A percentile compares a stretch with the other conserved stretches of the same genome.
Evolutionary conservation across 306 rosid genomes (phyloP).

Genomic region (Trifolium dubium): DNA sequence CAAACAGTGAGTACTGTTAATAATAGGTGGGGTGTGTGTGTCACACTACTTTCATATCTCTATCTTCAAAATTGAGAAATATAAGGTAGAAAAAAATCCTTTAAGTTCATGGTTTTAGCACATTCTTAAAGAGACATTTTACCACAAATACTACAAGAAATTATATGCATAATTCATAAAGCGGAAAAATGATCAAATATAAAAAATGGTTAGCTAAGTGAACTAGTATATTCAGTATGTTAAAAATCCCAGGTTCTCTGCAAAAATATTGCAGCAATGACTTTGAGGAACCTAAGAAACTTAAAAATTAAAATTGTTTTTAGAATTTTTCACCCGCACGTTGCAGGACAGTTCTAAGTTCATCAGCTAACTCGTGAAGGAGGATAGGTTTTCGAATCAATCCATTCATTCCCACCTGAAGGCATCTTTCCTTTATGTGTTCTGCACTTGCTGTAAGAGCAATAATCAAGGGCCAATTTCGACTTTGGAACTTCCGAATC

Average conservation of each 20-base stretch:
- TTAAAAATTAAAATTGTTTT: constrained; percentile 19
- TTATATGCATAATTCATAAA: not conserved
- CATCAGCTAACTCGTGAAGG: constrained; percentile 64
- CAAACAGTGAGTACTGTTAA: not conserved
- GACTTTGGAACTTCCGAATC: constrained; percentile 62
- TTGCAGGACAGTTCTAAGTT: constrained; percentile 60
- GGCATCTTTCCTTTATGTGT: constrained; percentile 67
- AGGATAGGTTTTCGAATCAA: constrained; percentile 69
- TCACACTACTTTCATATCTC: not conserved
- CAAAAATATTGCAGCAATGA: constrained; percentile 8
- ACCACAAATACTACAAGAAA: too few relatives aligned
- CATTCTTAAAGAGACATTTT: too few relatives aligned
- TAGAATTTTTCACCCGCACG: constrained; percentile 57
- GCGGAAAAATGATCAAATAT: constrained; percentile 8
- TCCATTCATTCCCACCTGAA: constrained; percentile 78
- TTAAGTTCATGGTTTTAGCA: too few relatives aligned
- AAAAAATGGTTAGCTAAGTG: constrained; percentile 38
- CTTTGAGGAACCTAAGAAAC: constrained; percentile 21
- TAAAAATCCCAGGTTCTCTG: constrained; percentile 30
- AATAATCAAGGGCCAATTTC: constrained; percentile 69
- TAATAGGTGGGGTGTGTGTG: not conserved
- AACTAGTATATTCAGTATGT: constrained; percentile 36
- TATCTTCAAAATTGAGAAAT: constrained; percentile 1
- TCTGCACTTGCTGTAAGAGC: constrained; percentile 75
- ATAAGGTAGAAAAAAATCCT: not conserved